A percentile compares a stretch with the other conserved stretches of the same genome.
phyloP scores from a whole-genome alignment of 1,284 basidiomycete genomes.

The Kwoniella shivajii region DNA sequence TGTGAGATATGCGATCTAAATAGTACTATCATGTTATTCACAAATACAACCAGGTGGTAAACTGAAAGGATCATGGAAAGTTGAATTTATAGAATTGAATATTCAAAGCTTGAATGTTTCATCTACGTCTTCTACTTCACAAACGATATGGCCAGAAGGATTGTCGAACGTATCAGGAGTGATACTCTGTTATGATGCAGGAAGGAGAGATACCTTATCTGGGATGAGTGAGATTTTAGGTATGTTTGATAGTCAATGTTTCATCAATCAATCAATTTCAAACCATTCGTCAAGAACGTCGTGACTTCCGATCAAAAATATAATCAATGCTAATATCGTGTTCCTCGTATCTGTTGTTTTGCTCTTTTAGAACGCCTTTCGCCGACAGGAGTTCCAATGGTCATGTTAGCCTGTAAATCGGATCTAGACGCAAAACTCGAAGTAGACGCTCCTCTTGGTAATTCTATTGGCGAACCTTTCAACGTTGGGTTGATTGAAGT shows the following conservation, averaged over 20 bases:
- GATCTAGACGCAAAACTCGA: slow-evolving; percentile 40
- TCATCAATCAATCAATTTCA: not conserved
- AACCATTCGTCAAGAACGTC: not conserved
- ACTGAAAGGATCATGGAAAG: slow-evolving; percentile 32
- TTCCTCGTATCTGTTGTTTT: too few species aligned
- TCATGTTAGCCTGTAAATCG: slow-evolving; percentile 53
- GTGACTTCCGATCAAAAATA: not conserved
- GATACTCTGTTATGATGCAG: slow-evolving; percentile 52
- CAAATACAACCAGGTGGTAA: slow-evolving; percentile 44
- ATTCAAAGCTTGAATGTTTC: slow-evolving; percentile 29
- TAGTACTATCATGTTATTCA: slow-evolving; percentile 42
- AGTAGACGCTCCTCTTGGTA: slow-evolving; percentile 46
- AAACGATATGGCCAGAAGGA: slow-evolving; percentile 34
- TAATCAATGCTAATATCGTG: not conserved
- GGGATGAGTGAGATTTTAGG: slow-evolving; percentile 43
- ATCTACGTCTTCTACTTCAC: slow-evolving; percentile 2
- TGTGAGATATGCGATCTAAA: not conserved
- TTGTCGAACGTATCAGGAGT: slow-evolving; percentile 42
- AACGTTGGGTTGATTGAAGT: slow-evolving; percentile 54
- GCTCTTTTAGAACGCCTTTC: slow-evolving; percentile 15
- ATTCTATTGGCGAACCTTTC: slow-evolving; percentile 49
- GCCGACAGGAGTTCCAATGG: slow-evolving; percentile 32
- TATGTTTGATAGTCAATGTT: slow-evolving; percentile 24
- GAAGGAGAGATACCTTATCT: slow-evolving; percentile 30
- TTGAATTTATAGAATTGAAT: slow-evolving; percentile 50